Base-by-base conservation (phyloP, 257 asterid genomes). In the Orobanche coerulescens region DNA sequence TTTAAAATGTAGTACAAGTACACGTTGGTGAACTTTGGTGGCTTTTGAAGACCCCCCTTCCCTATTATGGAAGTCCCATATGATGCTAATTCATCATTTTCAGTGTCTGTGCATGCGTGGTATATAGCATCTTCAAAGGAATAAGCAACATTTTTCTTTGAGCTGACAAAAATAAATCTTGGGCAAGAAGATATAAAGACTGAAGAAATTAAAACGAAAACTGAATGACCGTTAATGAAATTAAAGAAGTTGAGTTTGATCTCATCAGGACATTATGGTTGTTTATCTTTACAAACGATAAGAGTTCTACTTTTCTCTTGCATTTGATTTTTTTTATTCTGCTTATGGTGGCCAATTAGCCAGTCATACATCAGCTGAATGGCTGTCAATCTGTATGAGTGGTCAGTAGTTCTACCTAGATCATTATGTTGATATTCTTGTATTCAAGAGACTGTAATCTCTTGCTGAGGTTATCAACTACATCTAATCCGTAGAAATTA, bases 361-460 rank as follows among this genome's bases (percentile, higher is more conserved):
- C 82, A 63, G 66, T 78, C 75, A 66, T 48, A 64, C 85, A 70
- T 70, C 74, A 66, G 79, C 72, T 39, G 31, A 50, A 62, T 65
- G 54, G 68, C 80, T 80, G 74, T 50, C 15, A 30, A 33, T 64
- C 62, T 69, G 80, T 71, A 74, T 83, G 83, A 69, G 61, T 74
- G 82, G 82, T 73, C 81, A 73, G 78, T 78, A 68, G 36, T 76
- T 72, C 52, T 70, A 80, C 84, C 81, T 74, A 74, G 14, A 66
- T 75, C 70, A 79, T 25, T 16, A n/a, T 44, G 81, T 57, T 64
- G 71, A 62, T 58, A 33, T 33, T 73, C 74, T 77, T 65, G 13
- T 47, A 14, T 58, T 54, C 10, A 75, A 47, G 75, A 70, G 64
- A 68, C 46, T 63, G 48, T 28, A 66, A 60, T 64, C 58, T 66